Conservation (phyloP, 495 filamentous ascomycete species). For the Clavariopsis aquatica region DNA sequence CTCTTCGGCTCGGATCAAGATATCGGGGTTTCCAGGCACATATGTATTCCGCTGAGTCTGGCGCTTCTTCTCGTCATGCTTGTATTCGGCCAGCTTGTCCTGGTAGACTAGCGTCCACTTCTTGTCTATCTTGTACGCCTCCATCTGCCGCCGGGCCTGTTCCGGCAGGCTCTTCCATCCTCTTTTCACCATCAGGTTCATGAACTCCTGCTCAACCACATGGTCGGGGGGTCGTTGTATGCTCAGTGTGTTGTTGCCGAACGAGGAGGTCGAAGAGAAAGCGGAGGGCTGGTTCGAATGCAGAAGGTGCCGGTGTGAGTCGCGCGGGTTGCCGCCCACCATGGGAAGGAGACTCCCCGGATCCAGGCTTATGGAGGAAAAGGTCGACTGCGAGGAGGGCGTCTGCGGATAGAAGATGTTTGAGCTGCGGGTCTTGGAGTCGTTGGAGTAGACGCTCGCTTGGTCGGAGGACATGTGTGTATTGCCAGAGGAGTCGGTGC, state of each 20-base stretch:
- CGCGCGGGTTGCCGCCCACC: slow-evolving; percentile 23
- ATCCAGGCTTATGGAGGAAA: slow-evolving; percentile 39
- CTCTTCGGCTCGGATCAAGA: slow-evolving; percentile 77
- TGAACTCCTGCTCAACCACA: slow-evolving; percentile 87
- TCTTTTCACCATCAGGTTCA: slow-evolving; percentile 93
- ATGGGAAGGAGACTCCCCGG: slow-evolving; percentile 32
- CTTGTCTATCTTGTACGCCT: slow-evolving; percentile 86
- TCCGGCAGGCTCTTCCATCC: slow-evolving; percentile 97
- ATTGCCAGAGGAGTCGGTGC: slow-evolving; percentile 67
- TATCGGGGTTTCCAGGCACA: slow-evolving; percentile 59
- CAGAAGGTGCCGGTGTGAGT: slow-evolving; percentile 38
- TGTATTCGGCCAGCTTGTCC: slow-evolving; percentile 87
- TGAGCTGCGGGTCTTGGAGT: slow-evolving; percentile 48
- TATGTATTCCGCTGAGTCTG: slow-evolving; percentile 67
- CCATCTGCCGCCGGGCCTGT: slow-evolving; percentile 90
- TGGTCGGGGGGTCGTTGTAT: slow-evolving; percentile 73
- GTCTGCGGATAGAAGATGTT: slow-evolving; percentile 34
- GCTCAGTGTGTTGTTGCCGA: slow-evolving; percentile 60
- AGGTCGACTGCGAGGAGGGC: slow-evolving; percentile 36
- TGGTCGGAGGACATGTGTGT: slow-evolving; percentile 70
- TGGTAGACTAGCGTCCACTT: slow-evolving; percentile 98
- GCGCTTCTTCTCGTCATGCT: slow-evolving; percentile 88
- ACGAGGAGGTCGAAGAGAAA: slow-evolving; percentile 53
- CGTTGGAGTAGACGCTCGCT: slow-evolving; percentile 59
- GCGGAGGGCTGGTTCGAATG: slow-evolving; percentile 40